phyloP scores from a whole-genome alignment of 1,139 yeast genomes.

The Yamadazyma taylorii region DNA sequence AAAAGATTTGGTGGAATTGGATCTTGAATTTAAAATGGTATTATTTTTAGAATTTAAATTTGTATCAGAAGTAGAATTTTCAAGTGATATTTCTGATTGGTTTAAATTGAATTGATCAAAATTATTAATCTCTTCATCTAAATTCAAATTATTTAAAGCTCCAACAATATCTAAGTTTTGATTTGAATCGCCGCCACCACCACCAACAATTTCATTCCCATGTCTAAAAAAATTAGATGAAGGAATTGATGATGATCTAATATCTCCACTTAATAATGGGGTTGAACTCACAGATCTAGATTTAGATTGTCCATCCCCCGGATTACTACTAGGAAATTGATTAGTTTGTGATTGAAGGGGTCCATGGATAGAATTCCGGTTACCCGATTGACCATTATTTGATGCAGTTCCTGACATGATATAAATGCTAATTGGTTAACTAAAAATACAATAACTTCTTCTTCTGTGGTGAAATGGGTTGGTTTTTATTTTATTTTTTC shows the following conservation, averaged over 20 bases:
- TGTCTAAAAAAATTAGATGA: constrained; percentile 17
- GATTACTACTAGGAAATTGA: too few species aligned
- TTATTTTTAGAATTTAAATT: constrained; percentile 3
- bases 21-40: constrained; percentile 8
- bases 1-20: constrained; percentile 4
- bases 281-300: constrained; percentile 6
- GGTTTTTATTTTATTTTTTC: too few species aligned
- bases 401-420: constrained; percentile 3
- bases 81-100: neutral
- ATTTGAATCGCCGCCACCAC: constrained; percentile 17
- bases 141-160: constrained; percentile 39
- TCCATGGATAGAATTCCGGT: too few species aligned
- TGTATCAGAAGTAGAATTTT: constrained; percentile 3
- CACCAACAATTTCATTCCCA: constrained; percentile 23
- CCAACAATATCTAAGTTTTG: constrained; percentile 42
- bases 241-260: constrained; percentile 9
- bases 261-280: constrained; percentile 8
- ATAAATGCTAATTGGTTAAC: constrained; percentile 1
- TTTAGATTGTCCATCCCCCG: neutral
- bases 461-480: too few species aligned
- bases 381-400: neutral
- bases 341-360: too few species aligned
- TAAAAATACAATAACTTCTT: constrained; percentile 1
- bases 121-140: constrained; percentile 33
- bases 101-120: constrained; percentile 10